Base-by-base conservation (phyloP, 2,329 filamentous ascomycete species). In the Colletotrichum sp. region DNA sequence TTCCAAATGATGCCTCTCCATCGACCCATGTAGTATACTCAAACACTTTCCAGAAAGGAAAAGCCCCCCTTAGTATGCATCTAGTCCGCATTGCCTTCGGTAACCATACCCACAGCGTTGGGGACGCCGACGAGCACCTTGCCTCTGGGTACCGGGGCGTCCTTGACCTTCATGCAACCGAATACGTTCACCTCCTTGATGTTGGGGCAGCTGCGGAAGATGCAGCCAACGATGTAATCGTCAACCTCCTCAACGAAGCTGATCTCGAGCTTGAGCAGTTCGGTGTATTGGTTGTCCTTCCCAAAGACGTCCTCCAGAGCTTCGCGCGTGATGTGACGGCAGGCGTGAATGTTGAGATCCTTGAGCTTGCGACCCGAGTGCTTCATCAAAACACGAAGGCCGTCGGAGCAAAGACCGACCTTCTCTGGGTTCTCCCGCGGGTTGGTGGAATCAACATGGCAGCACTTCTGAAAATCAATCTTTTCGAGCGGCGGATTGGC, bases 301-400 rank as follows among this genome's bases (percentile, higher is more conserved):
- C 87, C 85, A 80, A 98, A 98, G 1, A 94, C 93, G 12, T 93
- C 89, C 77, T 95, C 92, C 75, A 98, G 96, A 0, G 94, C 92
- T 19, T 90, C 86, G 39, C 90, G 88, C 2, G 91, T 90, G 77
- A 98, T 96, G 82, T 98, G 94, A 5, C 96, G 93, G 81, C 95
- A 98, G 0, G 94, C 94, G 16, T 95, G 91, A n/a, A 98, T 87
- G 81, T 98, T 94, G 39, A 98, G 87, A 55, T 90, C 87, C 75
- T 89, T 88, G 3, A 98, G 84, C 13, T 85, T 87, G 2, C 85
- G 82, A 6, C 95, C 94, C 0, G 96, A 98, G 82, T 98, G 96
- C 1, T 87, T 86, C 95, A 98, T 98, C 59, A 98, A 85, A 0
- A 95, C 94, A 78, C 90, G 87, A 85, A 98, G 96, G 0, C 94